A percentile compares a stretch with the other conserved stretches of the same genome.
Evolutionary conservation across 495 filamentous ascomycete species (phyloP).

Genomic region (Entonaema liquescens): DNA sequence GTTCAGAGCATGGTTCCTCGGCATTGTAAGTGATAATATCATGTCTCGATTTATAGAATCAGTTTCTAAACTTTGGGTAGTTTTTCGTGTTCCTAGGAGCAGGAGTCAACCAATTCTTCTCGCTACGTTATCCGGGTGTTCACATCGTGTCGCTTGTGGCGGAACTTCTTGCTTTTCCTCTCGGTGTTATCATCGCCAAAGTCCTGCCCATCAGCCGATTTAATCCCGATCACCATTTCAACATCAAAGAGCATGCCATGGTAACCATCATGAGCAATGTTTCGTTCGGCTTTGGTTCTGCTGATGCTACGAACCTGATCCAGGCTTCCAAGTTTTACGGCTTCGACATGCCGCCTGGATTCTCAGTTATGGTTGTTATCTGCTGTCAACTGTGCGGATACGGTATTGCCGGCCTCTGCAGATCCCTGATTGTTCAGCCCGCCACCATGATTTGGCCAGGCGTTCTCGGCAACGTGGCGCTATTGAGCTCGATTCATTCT

Average conservation of each 20-base stretch:
- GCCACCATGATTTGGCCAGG: constrained; percentile 44
- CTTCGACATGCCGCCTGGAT: constrained; percentile 54
- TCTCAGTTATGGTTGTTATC: constrained; percentile 48
- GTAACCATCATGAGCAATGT: constrained; percentile 49
- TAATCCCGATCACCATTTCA: constrained; percentile 54
- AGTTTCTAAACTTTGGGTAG: background rate
- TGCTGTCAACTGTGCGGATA: constrained; percentile 54
- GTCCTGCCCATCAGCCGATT: constrained; percentile 38
- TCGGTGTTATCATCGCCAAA: constrained; percentile 37
- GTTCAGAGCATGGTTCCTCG: constrained; percentile 44
- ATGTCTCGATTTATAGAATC: background rate
- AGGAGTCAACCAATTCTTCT: constrained; percentile 45
- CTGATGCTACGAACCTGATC: constrained; percentile 57
- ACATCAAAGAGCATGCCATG: constrained; percentile 53
- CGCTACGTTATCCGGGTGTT: constrained; percentile 42
- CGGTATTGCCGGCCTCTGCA: constrained; percentile 53
- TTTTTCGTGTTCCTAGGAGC: constrained; percentile 45
- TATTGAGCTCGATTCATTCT: constrained; percentile 41
- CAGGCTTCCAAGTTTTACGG: constrained; percentile 57
- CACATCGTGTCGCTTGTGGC: constrained; percentile 43
- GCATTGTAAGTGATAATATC: constrained; percentile 30
- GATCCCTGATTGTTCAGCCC: constrained; percentile 55
- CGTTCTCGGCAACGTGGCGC: constrained; percentile 41
- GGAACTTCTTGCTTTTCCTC: constrained; percentile 40
- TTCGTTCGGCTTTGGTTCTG: constrained; percentile 47